Evolutionary conservation across 176 grass and related monocot genomes (phyloP), one percentile per base, ranked within the genome.

Genomic region (Carex parvula): DNA sequence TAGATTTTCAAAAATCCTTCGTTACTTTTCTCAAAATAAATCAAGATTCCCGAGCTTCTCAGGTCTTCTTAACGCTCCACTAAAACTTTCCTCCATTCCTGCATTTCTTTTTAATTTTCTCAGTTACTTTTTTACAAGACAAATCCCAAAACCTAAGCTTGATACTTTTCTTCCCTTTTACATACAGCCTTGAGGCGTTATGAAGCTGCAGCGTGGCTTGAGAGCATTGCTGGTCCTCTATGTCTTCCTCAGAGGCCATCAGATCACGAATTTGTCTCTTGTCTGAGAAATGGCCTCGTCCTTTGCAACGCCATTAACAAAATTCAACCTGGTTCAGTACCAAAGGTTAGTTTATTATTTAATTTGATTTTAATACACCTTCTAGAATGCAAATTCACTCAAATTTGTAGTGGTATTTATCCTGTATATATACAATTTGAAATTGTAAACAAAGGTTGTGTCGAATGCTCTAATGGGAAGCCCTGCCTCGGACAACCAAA

Each of bases 291-390:
- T 60, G 95, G 92, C 58, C 85, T 98, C 52, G 88, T 94, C 62
- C 86, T 98, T 10, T 98, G 95, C 92, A 93, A 93, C 56, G 42
- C 84, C 70, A 94, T 98, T 9, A 98, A 98, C 84, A 94, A 87
- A 87, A 82, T 98, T 84, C 87, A 87, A 48, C 95, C 86, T 0
- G 92, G 89, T 56, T 82, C 81, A 35, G 86, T 98, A 81, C 72
- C 86, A 1, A 97, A 93, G 89, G 88, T 98, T 70, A 82, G 59
- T 50, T 76, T 44, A 69, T 83, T 58, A 6, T 1, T 65, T 24
- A 22, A 8, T 76, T 65, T 86, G 10, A 39, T 50, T 64, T 69
- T 3, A 61, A 48, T 57, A 29, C 41, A 14, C 35, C n/a, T 60
- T 10, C 24, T n/a, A 14, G 15, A 46, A 7, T 76, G n/a, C 63